A percentile compares a stretch with the other conserved stretches of the same genome.
Conservation (phyloP, 495 filamentous ascomycete species). For the Xylaria sp. region DNA sequence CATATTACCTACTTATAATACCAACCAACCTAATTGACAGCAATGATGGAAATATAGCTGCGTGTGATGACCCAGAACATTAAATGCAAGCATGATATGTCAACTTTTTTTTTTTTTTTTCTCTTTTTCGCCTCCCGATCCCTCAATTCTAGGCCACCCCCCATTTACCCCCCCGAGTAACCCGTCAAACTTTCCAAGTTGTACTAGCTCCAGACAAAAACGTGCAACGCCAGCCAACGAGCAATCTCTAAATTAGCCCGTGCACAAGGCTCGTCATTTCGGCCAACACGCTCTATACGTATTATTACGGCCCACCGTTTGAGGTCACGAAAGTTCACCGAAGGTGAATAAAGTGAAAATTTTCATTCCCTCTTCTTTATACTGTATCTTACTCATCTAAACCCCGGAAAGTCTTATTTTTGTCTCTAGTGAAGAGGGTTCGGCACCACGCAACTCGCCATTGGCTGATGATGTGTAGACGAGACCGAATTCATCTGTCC, state of each 20-base stretch:
- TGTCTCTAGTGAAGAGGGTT: background rate
- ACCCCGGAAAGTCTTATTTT: background rate
- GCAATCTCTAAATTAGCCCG: slow-evolving; percentile 16
- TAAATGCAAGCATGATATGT: slow-evolving; percentile 7
- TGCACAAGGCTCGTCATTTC: slow-evolving; percentile 19
- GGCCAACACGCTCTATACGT: slow-evolving; percentile 10
- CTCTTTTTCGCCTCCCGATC: slow-evolving; percentile 7
- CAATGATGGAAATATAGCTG: background rate
- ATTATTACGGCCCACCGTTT: slow-evolving; percentile 10
- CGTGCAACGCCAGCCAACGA: slow-evolving; percentile 19
- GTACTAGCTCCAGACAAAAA: slow-evolving; percentile 16
- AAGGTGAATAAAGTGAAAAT: slow-evolving; percentile 14
- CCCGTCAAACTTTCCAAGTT: background rate
- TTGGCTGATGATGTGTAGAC: slow-evolving; percentile 16
- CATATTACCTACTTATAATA: background rate
- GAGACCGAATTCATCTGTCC: slow-evolving; percentile 8
- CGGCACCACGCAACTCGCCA: background rate
- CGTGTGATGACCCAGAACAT: background rate
- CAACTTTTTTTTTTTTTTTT: slow-evolving; percentile 5
- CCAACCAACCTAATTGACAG: background rate
- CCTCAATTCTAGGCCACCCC: slow-evolving; percentile 6
- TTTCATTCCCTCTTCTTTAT: slow-evolving; percentile 11
- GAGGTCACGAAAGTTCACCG: slow-evolving; percentile 11
- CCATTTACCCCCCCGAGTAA: slow-evolving; percentile 12
- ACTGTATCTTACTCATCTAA: slow-evolving; percentile 19